phyloP scores from a whole-genome alignment of 192 early-diverging fungal species.

The Backusella australiensis region DNA sequence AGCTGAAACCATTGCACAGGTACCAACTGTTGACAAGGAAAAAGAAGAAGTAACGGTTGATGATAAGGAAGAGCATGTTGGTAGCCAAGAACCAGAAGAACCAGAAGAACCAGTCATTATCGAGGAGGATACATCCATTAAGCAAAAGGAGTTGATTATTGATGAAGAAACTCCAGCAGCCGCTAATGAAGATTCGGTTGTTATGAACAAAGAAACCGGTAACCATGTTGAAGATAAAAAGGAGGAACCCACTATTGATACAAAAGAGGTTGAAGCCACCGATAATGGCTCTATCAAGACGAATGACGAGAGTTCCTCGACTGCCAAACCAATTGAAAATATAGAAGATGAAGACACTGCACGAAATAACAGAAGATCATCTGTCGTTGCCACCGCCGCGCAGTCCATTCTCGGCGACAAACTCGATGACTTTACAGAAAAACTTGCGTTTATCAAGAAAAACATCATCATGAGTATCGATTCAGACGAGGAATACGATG shows the following conservation, averaged over 20 bases:
- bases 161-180: not conserved
- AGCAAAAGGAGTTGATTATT: not conserved
- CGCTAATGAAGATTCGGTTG: not conserved
- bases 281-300: not conserved
- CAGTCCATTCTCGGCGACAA: constrained; percentile 32
- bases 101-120: not conserved
- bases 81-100: not conserved
- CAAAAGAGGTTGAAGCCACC: not conserved
- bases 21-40: not conserved
- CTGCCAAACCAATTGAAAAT: not conserved
- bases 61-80: not conserved
- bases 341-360: not conserved
- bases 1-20: not conserved
- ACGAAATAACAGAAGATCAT: constrained; percentile 4
- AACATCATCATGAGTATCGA: constrained; percentile 39
- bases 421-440: constrained; percentile 38
- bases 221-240: not conserved
- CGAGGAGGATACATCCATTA: not conserved
- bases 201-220: not conserved
- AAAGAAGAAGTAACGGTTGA: not conserved
- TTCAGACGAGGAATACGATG: constrained; percentile 27
- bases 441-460: constrained; percentile 35
- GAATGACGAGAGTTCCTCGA: not conserved
- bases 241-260: not conserved
- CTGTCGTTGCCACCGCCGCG: constrained; percentile 26